Conservation (phyloP, 176 grass and related monocot genomes). For the Musa acuminata region DNA sequence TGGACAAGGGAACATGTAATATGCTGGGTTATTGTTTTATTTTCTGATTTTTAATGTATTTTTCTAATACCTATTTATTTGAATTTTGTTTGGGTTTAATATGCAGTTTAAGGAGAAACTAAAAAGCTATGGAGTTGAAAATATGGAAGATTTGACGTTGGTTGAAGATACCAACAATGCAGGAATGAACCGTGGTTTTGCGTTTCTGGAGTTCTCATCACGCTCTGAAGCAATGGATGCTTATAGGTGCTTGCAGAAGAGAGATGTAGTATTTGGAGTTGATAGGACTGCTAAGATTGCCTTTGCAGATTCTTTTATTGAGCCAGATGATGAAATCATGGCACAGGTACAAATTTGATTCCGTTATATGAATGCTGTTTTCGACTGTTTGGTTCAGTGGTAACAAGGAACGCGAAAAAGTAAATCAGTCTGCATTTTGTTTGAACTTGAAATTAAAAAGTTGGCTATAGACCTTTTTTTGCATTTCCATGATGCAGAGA, state of each 20-base stretch:
- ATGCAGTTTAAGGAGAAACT: conserved; percentile 81
- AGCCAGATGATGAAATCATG: conserved; percentile 87
- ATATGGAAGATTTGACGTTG: conserved; percentile 71
- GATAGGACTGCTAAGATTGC: conserved; percentile 86
- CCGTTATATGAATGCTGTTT: neutral
- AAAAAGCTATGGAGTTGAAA: conserved; percentile 75
- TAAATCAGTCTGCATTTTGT: neutral
- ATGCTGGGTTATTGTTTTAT: conserved; percentile 8
- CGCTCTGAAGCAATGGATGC: conserved; percentile 80
- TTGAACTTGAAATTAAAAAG: neutral
- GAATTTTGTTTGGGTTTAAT: neutral
- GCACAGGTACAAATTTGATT: conserved; percentile 46
- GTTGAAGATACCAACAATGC: conserved; percentile 71
- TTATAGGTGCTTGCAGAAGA: conserved; percentile 72
- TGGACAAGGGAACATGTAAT: conserved; percentile 90
- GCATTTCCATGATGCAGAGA: neutral
- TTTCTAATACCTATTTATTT: neutral
- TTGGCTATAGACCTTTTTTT: neutral
- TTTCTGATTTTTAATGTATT: neutral
- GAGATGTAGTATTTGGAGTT: conserved; percentile 79
- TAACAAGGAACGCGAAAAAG: neutral
- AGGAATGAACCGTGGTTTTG: conserved; percentile 87
- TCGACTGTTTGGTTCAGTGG: neutral
- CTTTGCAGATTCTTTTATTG: conserved; percentile 78
- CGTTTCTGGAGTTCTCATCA: conserved; percentile 88